A percentile compares a stretch with the other conserved stretches of the same genome.
Evolutionary conservation across 2,329 filamentous ascomycete genomes (phyloP).

Genomic region (Bipolaris zeicola): DNA sequence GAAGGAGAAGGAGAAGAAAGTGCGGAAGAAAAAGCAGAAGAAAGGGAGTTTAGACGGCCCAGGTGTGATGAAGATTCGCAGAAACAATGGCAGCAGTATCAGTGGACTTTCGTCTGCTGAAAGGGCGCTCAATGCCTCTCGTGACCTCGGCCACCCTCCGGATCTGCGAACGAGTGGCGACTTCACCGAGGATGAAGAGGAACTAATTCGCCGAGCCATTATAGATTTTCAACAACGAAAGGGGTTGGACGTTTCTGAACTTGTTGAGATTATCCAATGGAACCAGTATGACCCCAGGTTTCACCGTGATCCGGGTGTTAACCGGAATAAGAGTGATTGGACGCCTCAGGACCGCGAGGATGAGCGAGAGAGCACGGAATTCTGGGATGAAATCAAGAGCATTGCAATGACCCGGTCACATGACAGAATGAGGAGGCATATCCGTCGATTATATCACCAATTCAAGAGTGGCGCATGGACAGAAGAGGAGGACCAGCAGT

Average conservation of each 20-base stretch:
- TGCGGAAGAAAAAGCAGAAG: neutral
- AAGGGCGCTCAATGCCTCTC: slow-evolving; percentile 15
- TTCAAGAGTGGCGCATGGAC: slow-evolving; percentile 68
- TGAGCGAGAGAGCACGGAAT: slow-evolving; percentile 20
- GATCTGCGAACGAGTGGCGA: slow-evolving; percentile 23
- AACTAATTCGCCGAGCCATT: slow-evolving; percentile 32
- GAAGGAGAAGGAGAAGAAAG: neutral
- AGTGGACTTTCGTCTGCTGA: slow-evolving; percentile 18
- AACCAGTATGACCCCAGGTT: slow-evolving; percentile 3
- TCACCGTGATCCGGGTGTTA: neutral
- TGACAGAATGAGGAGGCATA: slow-evolving; percentile 49
- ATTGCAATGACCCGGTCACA: slow-evolving; percentile 41
- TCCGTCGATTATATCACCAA: slow-evolving; percentile 69
- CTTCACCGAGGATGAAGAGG: slow-evolving; percentile 30
- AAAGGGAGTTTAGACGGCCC: neutral
- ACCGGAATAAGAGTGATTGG: slow-evolving; percentile 1
- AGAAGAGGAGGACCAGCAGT: slow-evolving; percentile 61
- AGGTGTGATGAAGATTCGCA: neutral
- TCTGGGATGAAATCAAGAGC: slow-evolving; percentile 43
- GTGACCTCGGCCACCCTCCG: slow-evolving; percentile 20
- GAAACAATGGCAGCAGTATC: neutral
- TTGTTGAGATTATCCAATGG: slow-evolving; percentile 32
- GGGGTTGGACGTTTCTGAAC: slow-evolving; percentile 17
- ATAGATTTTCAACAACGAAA: slow-evolving; percentile 27
- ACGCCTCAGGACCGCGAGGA: slow-evolving; percentile 6